Base-by-base conservation (phyloP, 2,329 filamentous ascomycete genomes). In the Pseudovirgaria hyperparasitica region DNA sequence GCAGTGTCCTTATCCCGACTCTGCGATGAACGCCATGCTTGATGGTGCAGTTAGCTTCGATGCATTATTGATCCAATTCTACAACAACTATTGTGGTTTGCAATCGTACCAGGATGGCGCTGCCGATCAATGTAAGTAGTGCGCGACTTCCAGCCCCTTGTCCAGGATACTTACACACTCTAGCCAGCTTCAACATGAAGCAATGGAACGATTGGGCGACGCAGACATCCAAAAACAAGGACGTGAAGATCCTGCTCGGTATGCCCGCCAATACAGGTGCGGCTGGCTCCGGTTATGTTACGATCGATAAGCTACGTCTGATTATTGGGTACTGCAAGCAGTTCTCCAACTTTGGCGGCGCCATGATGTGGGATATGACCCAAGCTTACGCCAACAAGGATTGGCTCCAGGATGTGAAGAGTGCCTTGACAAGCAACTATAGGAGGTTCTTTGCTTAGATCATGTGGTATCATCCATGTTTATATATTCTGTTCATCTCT, bases 131-230 rank as follows among this genome's bases (percentile, higher is more conserved):
- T 58, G 53, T 28, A 65, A 63, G n/a, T n/a, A n/a, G n/a, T n/a
- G n/a, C n/a, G n/a, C n/a, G n/a, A n/a, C n/a, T n/a, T n/a, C n/a
- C n/a, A n/a, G n/a, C n/a, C n/a, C n/a, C n/a, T n/a, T n/a, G n/a
- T n/a, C n/a, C n/a, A n/a, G n/a, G n/a, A n/a, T n/a, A n/a, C n/a
- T n/a, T n/a, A n/a, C n/a, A n/a, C n/a, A n/a, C n/a, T n/a, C n/a
- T n/a, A n/a, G n/a, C n/a, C n/a, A n/a, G n/a, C 37, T 78, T 70
- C 55, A 75, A 79, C 54, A 70, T 76, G 35, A 55, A 54, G 17
- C 63, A 62, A 16, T 81, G 75, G 76, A 69, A 81, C 44, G 57
- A 54, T 32, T 81, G 75, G 75, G 74, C 75, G 12, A 63, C 62
- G 40, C 62, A 48, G 0, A 57, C 55, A 3, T 71, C 66, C 37